Evolutionary conservation across 495 filamentous ascomycete species (phyloP).

Genomic region (Podospora fimiseda): DNA sequence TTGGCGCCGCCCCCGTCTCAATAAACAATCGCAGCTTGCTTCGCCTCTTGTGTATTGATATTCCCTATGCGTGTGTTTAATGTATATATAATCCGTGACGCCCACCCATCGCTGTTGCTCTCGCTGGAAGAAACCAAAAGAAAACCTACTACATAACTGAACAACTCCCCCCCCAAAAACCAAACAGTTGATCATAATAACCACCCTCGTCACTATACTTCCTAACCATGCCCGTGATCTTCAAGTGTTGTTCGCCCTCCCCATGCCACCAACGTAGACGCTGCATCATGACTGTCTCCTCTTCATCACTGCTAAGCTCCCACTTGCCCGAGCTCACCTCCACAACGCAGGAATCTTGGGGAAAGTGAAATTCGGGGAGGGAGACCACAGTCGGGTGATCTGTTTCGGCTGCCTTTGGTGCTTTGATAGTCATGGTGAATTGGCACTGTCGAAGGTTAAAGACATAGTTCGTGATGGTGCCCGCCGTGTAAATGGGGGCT

Average conservation of each 20-base stretch:
- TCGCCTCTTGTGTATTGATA: too few relatives aligned
- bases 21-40: too few relatives aligned
- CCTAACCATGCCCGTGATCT: constrained; percentile 63
- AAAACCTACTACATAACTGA: constrained; percentile 32
- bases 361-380: constrained; percentile 91
- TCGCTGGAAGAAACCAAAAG: background rate
- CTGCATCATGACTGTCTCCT: constrained; percentile 60
- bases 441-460: constrained; percentile 73
- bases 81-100: too few relatives aligned
- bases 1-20: too few relatives aligned
- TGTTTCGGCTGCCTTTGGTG: constrained; percentile 43
- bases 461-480: constrained; percentile 56
- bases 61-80: too few relatives aligned
- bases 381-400: constrained; percentile 75
- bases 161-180: constrained; percentile 39
- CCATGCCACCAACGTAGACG: constrained; percentile 85
- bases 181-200: constrained; percentile 41
- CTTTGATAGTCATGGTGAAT: constrained; percentile 63
- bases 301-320: constrained; percentile 68
- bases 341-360: constrained; percentile 58
- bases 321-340: constrained; percentile 82
- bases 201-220: constrained; percentile 41
- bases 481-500: constrained; percentile 68
- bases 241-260: constrained; percentile 73
- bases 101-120: background rate